Percentiles rank a stretch among this genome's conserved stretches.
Conservation (phyloP, 192 early-diverging fungal genomes). For the Rhizophagus clarus region DNA sequence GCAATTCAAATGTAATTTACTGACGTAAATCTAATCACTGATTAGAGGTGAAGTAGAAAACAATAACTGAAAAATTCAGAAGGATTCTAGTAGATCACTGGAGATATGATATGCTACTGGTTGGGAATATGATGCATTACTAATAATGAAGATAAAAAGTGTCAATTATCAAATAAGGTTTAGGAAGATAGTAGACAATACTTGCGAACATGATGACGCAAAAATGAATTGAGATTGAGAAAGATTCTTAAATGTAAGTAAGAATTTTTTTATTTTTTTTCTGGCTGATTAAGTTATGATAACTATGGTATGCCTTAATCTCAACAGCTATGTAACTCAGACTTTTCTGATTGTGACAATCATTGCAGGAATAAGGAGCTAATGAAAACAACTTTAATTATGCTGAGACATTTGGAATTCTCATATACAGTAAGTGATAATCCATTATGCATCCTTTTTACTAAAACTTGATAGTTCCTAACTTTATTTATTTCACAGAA, state of each 20-base stretch:
- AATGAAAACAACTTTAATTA: constrained; percentile 10
- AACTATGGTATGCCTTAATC: neutral
- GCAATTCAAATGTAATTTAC: too few relatives aligned
- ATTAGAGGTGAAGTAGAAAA: neutral
- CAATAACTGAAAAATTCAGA: neutral
- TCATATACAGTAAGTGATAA: neutral
- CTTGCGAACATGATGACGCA: constrained; percentile 11
- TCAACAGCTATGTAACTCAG: neutral
- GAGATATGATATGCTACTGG: neutral
- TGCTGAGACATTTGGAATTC: constrained; percentile 1
- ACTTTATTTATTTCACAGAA: too few relatives aligned
- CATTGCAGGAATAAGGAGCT: neutral
- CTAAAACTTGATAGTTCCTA: too few relatives aligned
- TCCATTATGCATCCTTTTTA: neutral
- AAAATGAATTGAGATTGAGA: neutral
- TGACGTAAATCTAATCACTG: constrained; percentile 1
- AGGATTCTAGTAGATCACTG: neutral
- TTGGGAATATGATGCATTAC: neutral
- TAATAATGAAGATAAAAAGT: constrained; percentile 12
- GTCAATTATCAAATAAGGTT: neutral
- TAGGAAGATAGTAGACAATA: neutral
- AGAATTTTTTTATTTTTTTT: constrained; percentile 14
- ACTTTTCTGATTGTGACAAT: neutral
- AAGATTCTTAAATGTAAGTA: constrained; percentile 16
- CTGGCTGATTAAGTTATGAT: constrained; percentile 2